Percentiles rank a stretch among this genome's conserved stretches.
phyloP scores from a whole-genome alignment of 176 grass and related monocot species.

The Echinochloa phyllopogon region DNA sequence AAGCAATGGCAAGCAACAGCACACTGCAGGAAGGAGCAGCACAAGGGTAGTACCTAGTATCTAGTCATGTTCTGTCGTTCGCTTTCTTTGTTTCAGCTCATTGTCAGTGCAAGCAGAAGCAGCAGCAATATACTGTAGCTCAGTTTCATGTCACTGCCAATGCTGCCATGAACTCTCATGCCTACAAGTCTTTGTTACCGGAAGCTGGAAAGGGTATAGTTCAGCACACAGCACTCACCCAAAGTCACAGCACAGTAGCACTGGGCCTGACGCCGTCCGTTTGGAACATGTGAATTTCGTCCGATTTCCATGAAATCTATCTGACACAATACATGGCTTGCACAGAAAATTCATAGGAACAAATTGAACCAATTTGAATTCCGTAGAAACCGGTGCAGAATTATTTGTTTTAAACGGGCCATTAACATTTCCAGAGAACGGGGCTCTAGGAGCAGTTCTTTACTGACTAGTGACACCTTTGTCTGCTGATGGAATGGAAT shows the following conservation, averaged over 20 bases:
- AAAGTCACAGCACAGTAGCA: not conserved
- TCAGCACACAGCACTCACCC: not conserved
- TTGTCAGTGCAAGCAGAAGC: not conserved
- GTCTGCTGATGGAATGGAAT: conserved; percentile 8
- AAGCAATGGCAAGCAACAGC: not conserved
- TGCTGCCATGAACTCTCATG: conserved; percentile 12
- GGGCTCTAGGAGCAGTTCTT: conserved; percentile 18
- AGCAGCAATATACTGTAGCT: conserved; percentile 24
- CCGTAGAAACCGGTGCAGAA: not conserved
- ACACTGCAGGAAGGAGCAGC: conserved; percentile 17
- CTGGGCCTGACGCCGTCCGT: not conserved
- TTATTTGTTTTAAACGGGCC: not conserved
- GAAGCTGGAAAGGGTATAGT: conserved; percentile 22
- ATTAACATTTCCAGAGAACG: not conserved
- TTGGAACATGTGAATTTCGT: not conserved
- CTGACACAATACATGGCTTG: not conserved
- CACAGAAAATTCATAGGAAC: not conserved
- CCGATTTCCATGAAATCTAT: not conserved
- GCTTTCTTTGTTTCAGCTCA: conserved; percentile 28
- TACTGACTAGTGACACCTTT: not conserved
- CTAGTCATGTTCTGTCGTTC: not conserved
- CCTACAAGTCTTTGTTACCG: conserved; percentile 23
- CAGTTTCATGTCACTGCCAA: conserved; percentile 45
- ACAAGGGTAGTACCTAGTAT: not conserved
- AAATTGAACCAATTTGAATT: not conserved